These are phyloP conservation scores for Coemansia pectinata DNA, from an alignment of 192 early-diverging fungal species.

Conservation along the genomic window DNA sequence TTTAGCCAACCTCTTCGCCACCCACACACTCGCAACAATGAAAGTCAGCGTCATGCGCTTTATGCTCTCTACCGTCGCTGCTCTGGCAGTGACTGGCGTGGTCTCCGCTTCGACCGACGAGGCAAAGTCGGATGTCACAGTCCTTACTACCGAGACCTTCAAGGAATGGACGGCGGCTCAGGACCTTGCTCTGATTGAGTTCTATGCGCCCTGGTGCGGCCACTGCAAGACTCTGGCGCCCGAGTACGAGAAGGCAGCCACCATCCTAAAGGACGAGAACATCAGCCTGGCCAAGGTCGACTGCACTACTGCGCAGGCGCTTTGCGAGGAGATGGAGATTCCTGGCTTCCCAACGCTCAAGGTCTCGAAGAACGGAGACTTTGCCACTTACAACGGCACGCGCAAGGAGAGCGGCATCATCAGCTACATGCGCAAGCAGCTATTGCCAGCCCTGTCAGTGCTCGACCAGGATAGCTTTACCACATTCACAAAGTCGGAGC, in stretches of 20 bases:
- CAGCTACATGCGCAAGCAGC: conserved; percentile 93
- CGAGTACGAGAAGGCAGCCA: conserved; percentile 92
- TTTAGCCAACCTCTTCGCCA: not conserved
- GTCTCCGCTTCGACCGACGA: conserved; percentile 14
- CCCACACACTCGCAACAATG: conserved; percentile 25
- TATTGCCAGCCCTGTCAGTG: conserved; percentile 76
- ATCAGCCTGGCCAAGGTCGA: conserved; percentile 94
- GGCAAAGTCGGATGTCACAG: conserved; percentile 23
- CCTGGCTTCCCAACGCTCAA: conserved; percentile 94
- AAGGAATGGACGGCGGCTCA: conserved; percentile 58
- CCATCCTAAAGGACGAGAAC: conserved; percentile 70
- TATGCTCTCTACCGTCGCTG: conserved; percentile 48
- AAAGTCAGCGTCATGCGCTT: conserved; percentile 53
- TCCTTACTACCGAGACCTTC: conserved; percentile 5
- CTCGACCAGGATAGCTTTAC: conserved; percentile 69
- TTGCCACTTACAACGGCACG: conserved; percentile 79
- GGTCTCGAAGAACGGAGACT: conserved; percentile 73
- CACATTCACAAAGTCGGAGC: conserved; percentile 80
- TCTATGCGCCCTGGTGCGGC: conserved; percentile 98
- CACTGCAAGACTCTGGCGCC: conserved; percentile 95
- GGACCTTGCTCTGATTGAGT: conserved; percentile 84
- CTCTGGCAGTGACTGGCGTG: conserved; percentile 32
- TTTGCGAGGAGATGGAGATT: conserved; percentile 82
- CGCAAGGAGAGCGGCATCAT: conserved; percentile 88
- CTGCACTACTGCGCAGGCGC: conserved; percentile 83